These are phyloP conservation scores for Lactifluus echinatus DNA, from an alignment of 768 basidiomycete species.

Conservation along the genomic window DNA sequence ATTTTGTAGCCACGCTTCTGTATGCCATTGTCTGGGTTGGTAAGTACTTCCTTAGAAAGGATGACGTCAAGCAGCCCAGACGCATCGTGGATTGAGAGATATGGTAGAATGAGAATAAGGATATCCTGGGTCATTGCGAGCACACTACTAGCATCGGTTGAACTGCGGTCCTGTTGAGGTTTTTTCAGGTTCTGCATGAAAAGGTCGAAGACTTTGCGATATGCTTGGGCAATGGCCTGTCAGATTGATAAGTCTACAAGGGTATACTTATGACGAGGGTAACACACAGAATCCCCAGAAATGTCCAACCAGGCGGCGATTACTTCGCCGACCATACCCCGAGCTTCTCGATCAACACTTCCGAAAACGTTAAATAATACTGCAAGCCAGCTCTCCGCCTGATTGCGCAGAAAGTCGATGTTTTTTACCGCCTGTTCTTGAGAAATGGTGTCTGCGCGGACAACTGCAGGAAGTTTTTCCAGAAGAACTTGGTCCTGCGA, in stretches of 20 bases:
- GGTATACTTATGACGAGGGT: neutral
- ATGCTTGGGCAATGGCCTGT: constrained; percentile 75
- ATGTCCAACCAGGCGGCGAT: constrained; percentile 82
- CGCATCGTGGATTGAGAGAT: constrained; percentile 54
- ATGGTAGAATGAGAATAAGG: constrained; percentile 72
- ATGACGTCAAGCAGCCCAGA: constrained; percentile 59
- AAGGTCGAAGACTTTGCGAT: constrained; percentile 63
- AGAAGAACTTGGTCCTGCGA: constrained; percentile 28
- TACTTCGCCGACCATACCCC: constrained; percentile 78
- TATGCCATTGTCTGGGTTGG: constrained; percentile 73
- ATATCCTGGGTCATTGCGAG: constrained; percentile 74
- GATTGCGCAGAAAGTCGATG: constrained; percentile 59
- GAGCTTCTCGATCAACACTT: constrained; percentile 62
- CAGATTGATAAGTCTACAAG: neutral
- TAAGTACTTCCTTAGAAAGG: constrained; percentile 58
- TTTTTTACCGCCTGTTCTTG: constrained; percentile 56
- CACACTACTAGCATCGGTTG: constrained; percentile 35
- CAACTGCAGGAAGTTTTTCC: constrained; percentile 25
- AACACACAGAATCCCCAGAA: constrained; percentile 42
- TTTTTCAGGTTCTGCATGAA: constrained; percentile 55
- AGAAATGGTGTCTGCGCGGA: constrained; percentile 34
- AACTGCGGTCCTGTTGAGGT: constrained; percentile 29
- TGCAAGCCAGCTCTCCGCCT: constrained; percentile 89
- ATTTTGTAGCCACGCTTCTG: constrained; percentile 96
- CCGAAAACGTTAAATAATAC: constrained; percentile 97